Evolutionary conservation across 2,329 filamentous ascomycete genomes (phyloP).

Genomic region (Gaeumannomyces tritici): DNA sequence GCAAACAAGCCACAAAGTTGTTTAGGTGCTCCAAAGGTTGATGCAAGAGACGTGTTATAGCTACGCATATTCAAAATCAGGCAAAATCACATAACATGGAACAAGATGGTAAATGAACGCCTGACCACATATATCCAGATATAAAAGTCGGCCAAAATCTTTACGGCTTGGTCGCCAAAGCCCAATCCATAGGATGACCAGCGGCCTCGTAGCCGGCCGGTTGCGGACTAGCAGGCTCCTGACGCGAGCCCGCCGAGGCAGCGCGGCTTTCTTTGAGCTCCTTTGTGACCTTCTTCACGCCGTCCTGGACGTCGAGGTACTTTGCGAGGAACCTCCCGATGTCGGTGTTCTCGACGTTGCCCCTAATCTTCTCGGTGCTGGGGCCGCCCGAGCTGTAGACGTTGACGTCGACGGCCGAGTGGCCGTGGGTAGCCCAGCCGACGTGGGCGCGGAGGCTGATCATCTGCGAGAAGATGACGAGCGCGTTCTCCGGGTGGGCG

Average conservation of each 20-base stretch:
- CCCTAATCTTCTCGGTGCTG: conserved; percentile 54
- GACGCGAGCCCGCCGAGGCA: no score
- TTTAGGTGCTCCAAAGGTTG: no score
- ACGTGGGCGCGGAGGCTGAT: conserved; percentile 80
- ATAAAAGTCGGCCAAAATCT: no score
- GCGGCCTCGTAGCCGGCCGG: not conserved
- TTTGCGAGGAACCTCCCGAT: conserved; percentile 71
- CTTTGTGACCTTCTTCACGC: conserved; percentile 62
- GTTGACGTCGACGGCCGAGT: conserved; percentile 91
- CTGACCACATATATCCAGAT: not conserved
- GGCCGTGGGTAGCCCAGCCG: conserved; percentile 91
- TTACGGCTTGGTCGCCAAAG: not conserved
- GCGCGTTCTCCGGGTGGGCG: conserved; percentile 41
- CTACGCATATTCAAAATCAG: no score
- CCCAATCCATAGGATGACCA: not conserved
- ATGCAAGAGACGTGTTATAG: no score
- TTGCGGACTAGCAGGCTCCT: not conserved
- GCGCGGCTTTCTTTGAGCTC: conserved; percentile 49
- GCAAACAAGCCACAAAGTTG: no score
- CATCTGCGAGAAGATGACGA: conserved; percentile 66
- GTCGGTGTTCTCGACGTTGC: conserved; percentile 94
- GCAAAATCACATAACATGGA: not conserved
- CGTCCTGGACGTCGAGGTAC: conserved; percentile 65
- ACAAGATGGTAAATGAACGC: not conserved
- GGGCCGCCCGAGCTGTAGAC: conserved; percentile 74